These are phyloP conservation scores for Logfia minima DNA, from an alignment of 129 eudicot genomes.

Conservation along the genomic window DNA sequence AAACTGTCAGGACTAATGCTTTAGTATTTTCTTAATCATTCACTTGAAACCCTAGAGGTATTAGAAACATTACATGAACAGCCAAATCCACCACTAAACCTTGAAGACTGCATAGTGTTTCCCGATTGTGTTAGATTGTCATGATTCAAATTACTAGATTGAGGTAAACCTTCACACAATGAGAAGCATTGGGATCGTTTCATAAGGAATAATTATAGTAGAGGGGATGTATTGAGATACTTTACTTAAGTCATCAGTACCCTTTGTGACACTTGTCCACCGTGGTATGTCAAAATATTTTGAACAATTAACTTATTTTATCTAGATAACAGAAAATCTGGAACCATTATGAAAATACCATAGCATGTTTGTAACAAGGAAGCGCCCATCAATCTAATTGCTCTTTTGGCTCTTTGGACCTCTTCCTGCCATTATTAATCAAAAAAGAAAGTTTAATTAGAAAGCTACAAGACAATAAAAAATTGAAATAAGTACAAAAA, in stretches of 20 bases:
- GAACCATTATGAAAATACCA: slow-evolving; percentile 46
- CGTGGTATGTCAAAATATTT: background rate
- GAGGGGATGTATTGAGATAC: background rate
- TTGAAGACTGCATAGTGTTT: background rate
- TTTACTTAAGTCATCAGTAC: background rate
- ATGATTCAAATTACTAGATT: slow-evolving; percentile 2
- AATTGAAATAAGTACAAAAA: background rate
- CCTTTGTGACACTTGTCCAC: slow-evolving; percentile 3
- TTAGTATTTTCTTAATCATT: background rate
- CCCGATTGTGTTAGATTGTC: background rate
- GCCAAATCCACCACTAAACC: background rate
- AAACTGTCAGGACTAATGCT: background rate
- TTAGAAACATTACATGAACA: background rate
- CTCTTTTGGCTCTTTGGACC: slow-evolving; percentile 67
- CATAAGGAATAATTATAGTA: background rate
- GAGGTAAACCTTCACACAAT: slow-evolving; percentile 2
- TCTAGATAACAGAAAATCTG: background rate
- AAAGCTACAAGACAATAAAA: background rate
- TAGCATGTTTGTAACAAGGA: slow-evolving; percentile 65
- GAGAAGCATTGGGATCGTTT: background rate
- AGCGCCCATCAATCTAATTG: slow-evolving; percentile 85
- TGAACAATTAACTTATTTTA: background rate
- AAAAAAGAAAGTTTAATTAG: background rate
- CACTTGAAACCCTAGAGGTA: background rate
- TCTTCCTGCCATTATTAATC: slow-evolving; percentile 64